Conservation (phyloP, 2,329 filamentous ascomycete genomes). For the Eutypella sp. region DNA sequence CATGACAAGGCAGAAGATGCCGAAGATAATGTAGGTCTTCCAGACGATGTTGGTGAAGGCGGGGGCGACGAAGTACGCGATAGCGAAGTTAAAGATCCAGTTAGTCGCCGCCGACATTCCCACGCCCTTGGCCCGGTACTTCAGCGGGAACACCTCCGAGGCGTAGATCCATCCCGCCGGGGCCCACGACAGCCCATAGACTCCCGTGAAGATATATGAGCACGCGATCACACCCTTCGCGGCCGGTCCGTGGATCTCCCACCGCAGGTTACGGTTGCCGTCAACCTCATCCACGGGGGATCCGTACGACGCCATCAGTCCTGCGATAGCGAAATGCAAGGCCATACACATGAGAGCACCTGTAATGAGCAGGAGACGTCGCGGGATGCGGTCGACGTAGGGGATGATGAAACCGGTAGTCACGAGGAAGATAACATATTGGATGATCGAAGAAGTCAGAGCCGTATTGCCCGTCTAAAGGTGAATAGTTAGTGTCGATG, state of each 20-base stretch:
- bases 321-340: conserved; percentile 44
- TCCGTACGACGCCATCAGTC: conserved; percentile 44
- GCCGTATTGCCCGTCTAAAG: conserved; percentile 20
- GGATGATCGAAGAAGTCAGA: conserved; percentile 47
- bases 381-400: conserved; percentile 44
- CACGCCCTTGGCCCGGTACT: conserved; percentile 17
- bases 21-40: conserved; percentile 37
- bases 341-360: conserved; percentile 41
- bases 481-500: neutral
- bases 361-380: conserved; percentile 40
- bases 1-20: conserved; percentile 29
- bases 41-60: conserved; percentile 13
- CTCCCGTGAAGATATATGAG: conserved; percentile 41
- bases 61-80: conserved; percentile 12
- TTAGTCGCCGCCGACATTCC: conserved; percentile 17
- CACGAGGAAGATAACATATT: conserved; percentile 51
- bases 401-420: conserved; percentile 46
- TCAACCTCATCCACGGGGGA: conserved; percentile 37
- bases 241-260: conserved; percentile 38
- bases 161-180: conserved; percentile 13
- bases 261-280: conserved; percentile 42
- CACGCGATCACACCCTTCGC: conserved; percentile 47
- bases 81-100: conserved; percentile 22
- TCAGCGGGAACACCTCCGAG: conserved; percentile 22
- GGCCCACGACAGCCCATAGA: conserved; percentile 31